phyloP scores from a whole-genome alignment of 1,284 basidiomycete genomes.

The Ustilago sp. region DNA sequence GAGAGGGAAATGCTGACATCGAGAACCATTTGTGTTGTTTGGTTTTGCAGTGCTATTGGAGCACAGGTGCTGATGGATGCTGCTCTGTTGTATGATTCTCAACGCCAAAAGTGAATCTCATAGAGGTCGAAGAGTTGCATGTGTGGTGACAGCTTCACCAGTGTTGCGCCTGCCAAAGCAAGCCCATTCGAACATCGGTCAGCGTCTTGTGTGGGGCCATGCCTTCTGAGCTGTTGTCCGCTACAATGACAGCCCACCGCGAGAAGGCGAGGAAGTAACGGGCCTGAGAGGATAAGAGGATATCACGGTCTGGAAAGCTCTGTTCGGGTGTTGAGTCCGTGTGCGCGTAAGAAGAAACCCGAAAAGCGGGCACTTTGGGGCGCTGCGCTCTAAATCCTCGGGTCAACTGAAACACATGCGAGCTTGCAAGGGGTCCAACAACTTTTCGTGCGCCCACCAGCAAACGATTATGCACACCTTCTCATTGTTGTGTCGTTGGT shows the following conservation, averaged over 20 bases:
- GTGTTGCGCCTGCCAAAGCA: too few relatives aligned
- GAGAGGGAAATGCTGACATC: neutral
- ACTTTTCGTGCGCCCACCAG: neutral
- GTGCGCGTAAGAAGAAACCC: neutral
- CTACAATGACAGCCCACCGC: too few relatives aligned
- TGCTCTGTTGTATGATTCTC: conserved; percentile 41
- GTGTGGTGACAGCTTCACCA: neutral
- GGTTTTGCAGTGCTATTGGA: conserved; percentile 34
- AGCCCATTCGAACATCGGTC: too few relatives aligned
- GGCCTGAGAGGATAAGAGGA: too few relatives aligned
- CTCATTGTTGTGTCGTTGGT: neutral
- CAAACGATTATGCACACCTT: neutral
- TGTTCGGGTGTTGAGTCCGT: conserved; percentile 2
- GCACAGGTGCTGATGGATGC: conserved; percentile 53
- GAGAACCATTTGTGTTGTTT: neutral
- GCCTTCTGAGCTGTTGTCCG: too few relatives aligned
- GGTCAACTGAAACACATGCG: neutral
- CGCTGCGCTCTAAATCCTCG: conserved; percentile 8
- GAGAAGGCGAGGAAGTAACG: too few relatives aligned
- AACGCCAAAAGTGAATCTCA: conserved; percentile 11
- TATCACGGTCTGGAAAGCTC: neutral
- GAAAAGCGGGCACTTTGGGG: conserved; percentile 1
- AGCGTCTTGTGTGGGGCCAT: too few relatives aligned
- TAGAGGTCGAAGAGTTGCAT: neutral
- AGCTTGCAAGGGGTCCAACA: conserved; percentile 1